Evolutionary conservation across 306 rosid genomes (phyloP).

Genomic region (Begonia fuchsioides): DNA sequence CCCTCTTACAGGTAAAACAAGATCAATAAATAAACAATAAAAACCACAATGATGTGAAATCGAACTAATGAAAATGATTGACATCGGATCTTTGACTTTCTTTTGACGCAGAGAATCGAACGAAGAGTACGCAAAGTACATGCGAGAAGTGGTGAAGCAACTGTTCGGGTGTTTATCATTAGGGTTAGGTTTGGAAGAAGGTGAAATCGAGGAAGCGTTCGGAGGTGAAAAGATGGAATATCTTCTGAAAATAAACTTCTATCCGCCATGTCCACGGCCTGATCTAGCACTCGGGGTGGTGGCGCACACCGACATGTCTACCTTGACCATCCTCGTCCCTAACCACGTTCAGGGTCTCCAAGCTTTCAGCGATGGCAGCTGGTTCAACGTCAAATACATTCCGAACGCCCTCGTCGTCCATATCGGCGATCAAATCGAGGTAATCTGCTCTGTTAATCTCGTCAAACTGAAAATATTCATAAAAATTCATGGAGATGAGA

Average conservation of each 20-base stretch:
- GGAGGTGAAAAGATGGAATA: conserved; percentile 45
- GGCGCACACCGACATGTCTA: conserved; percentile 64
- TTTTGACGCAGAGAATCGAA: conserved; percentile 30
- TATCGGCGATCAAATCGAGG: conserved; percentile 76
- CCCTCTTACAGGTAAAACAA: conserved; percentile 79
- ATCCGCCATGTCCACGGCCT: conserved; percentile 74
- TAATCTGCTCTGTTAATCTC: not conserved
- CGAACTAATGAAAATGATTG: not conserved
- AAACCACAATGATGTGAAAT: too few species aligned
- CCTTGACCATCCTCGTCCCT: conserved; percentile 52
- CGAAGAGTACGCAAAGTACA: conserved; percentile 36
- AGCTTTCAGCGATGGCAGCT: conserved; percentile 41
- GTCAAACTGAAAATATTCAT: too few species aligned
- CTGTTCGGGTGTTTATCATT: conserved; percentile 29
- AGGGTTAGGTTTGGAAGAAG: conserved; percentile 52
- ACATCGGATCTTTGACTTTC: too few species aligned
- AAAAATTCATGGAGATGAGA: too few species aligned
- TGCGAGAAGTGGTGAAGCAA: conserved; percentile 39
- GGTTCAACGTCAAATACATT: conserved; percentile 57
- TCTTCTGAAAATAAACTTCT: conserved; percentile 64
- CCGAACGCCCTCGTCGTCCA: conserved; percentile 68
- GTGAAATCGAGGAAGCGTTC: conserved; percentile 31
- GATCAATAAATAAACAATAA: too few species aligned
- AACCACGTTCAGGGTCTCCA: conserved; percentile 77
- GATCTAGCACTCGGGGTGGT: conserved; percentile 63